Base-by-base conservation (phyloP, 1,139 yeast genomes). In the Debaryomyces nepalensis region DNA sequence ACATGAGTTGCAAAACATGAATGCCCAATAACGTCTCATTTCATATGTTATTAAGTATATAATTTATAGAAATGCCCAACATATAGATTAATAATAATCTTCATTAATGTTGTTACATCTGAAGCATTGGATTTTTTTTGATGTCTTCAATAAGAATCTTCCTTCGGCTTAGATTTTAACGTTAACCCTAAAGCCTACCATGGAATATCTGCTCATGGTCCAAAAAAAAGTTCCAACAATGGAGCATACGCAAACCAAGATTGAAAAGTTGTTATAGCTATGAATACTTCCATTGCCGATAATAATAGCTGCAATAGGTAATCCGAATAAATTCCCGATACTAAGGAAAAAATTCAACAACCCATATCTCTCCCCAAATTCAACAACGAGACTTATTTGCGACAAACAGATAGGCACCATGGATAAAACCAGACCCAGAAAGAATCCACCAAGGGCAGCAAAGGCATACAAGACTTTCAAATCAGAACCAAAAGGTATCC, bases 221-320 rank as follows among this genome's bases (percentile, higher is more conserved):
- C 77, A 72, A 26, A 64, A 63, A 1, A 52, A 26, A 0, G 66
- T 51, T 2, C 72, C 70, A 1, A 52, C 47, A 4, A 59, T 40
- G 2, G 70, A 54, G 29, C 70, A 55, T 12, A 60, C 47, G 4
- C 73, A 74, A 41, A 68, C 67, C 45, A 70, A 61, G 32, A 69
- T 47, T 3, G 68, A 63, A 52, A 71, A 72, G 57, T 63, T 56
- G 26, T 56, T 49, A 45, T 72, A 73, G 33, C 63, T 59, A 19
- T 53, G 57, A 26, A 50, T 49, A 24, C 61, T 54, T 20, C 70
- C 71, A 31, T 61, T 50, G 7, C 67, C 69, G 31, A 73, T 71
- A 19, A 73, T 66, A n/a, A 69, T 64, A 20, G 74, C 72, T 4
- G 70, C 75, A n/a, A 69, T 51, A 3, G 77, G 77, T n/a, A 73